Evolutionary conservation across 2,329 filamentous ascomycete genomes (phyloP).

Genomic region (Proliferodiscus dingleyae): DNA sequence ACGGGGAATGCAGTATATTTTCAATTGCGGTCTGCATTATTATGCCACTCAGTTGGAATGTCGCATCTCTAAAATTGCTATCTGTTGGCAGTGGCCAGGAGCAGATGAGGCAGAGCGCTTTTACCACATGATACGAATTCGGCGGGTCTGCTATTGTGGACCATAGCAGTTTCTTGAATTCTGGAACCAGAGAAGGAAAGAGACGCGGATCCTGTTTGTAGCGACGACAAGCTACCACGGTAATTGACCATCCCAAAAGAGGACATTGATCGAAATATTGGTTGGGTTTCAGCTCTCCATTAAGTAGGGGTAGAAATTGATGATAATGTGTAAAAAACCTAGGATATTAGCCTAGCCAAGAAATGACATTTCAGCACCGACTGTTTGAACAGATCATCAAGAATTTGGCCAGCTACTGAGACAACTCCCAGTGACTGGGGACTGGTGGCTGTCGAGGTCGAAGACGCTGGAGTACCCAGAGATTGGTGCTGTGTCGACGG

Average conservation of each 20-base stretch:
- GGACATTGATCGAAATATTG: conserved; percentile 54
- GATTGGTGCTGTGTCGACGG: neutral
- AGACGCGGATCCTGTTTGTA: conserved; percentile 50
- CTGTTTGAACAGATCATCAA: conserved; percentile 38
- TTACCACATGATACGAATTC: conserved; percentile 18
- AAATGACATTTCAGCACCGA: conserved; percentile 24
- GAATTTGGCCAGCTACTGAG: conserved; percentile 10
- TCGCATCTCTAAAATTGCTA: conserved; percentile 22
- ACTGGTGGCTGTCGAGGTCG: conserved; percentile 34
- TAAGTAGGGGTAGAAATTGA: conserved; percentile 59
- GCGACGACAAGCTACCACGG: conserved; percentile 56
- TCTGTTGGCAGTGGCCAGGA: conserved; percentile 28
- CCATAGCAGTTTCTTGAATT: conserved; percentile 20
- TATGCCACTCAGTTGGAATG: conserved; percentile 25
- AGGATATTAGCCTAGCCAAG: conserved; percentile 22
- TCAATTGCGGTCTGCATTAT: conserved; percentile 29
- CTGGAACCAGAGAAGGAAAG: conserved; percentile 30
- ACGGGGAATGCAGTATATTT: conserved; percentile 26
- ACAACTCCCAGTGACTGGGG: conserved; percentile 10
- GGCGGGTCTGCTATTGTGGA: conserved; percentile 17
- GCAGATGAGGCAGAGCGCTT: conserved; percentile 27
- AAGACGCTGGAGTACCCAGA: conserved; percentile 18
- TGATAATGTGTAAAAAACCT: conserved; percentile 63
- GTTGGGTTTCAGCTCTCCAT: conserved; percentile 47
- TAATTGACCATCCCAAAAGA: conserved; percentile 65